These are phyloP conservation scores for Phytophthora nicotianae DNA, from an alignment of 352 stramenopile genomes.

Conservation along the genomic window DNA sequence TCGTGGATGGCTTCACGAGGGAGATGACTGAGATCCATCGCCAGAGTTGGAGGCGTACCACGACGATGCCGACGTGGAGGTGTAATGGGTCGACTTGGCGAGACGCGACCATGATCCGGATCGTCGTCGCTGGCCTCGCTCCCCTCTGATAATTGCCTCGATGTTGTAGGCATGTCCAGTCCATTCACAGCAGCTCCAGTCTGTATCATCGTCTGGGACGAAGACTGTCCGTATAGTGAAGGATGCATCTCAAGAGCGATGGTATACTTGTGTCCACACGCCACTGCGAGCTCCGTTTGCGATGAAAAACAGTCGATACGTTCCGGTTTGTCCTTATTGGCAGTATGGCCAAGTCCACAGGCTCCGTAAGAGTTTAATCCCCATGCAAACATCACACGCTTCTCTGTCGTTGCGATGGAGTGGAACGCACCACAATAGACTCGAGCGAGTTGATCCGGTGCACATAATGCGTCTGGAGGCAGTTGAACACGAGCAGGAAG, in stretches of 20 bases:
- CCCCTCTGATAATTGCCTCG: slow-evolving; percentile 23
- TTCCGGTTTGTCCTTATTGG: slow-evolving; percentile 81
- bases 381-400: slow-evolving; percentile 77
- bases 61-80: slow-evolving; percentile 28
- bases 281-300: slow-evolving; percentile 59
- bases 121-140: slow-evolving; percentile 36
- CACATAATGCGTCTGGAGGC: slow-evolving; percentile 40
- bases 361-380: slow-evolving; percentile 83
- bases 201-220: slow-evolving; percentile 10
- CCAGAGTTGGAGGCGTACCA: slow-evolving; percentile 29
- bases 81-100: slow-evolving; percentile 13
- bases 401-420: slow-evolving; percentile 67
- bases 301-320: slow-evolving; percentile 76
- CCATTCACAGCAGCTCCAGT: slow-evolving; percentile 10
- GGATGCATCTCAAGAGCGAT: slow-evolving; percentile 65
- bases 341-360: slow-evolving; percentile 77
- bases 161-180: slow-evolving; percentile 18
- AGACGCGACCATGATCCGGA: slow-evolving; percentile 14
- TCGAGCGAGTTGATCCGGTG: slow-evolving; percentile 47
- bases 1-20: slow-evolving; percentile 67
- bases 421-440: slow-evolving; percentile 87
- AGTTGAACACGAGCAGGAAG: slow-evolving; percentile 71
- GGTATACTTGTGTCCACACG: slow-evolving; percentile 86
- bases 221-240: slow-evolving; percentile 20
- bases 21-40: slow-evolving; percentile 18